Evolutionary conservation across 2,329 filamentous ascomycete genomes (phyloP), one percentile per base, ranked within the genome.

Genomic region (Paraphaeosphaeria minitans): DNA sequence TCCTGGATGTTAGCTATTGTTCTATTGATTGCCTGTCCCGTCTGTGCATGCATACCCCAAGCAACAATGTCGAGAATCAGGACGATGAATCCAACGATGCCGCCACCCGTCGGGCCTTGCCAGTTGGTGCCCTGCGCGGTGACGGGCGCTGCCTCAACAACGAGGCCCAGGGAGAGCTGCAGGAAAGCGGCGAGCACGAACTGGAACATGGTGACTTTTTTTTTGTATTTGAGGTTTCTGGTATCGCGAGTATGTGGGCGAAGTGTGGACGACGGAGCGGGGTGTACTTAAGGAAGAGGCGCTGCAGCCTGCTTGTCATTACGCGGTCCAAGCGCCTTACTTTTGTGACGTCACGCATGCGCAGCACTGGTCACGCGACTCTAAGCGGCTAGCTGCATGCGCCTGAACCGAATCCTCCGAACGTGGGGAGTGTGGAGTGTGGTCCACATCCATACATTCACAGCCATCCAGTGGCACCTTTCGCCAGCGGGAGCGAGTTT

Each of bases 61-160:
- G 87, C 85, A 35, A 89, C 82, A 41, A 89, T 83, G 63, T 89
- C 86, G 8, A 89, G 77, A 14, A 89, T 75, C 27, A 89, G 73
- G 4, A 89, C 79, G 55, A 88, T 83, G 66, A 89, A 84, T 1
- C 86, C 86, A 7, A 87, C 49, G 37, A 88, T 80, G 1, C 87
- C 86, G 16, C 87, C 87, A 27, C 86, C 85, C 1, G 84, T 84
- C 42, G 86, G 86, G 49, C 85, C 87, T 56, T 86, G 82, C 83
- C 83, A 85, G 10, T 82, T 79, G 22, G 64, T 70, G 21, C 73
- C 61, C 53, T 73, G 75, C 8, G 77, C 73, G 14, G 72, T 75
- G 9, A 80, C 63, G 35, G 79, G 74, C 50, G 82, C 81, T 2
- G 83, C 83, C 22, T 83, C 84, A 56, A 80, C 75, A 48, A 82